Evolutionary conservation across 495 filamentous ascomycete species (phyloP), one percentile per base, ranked within the genome.

Genomic region (Penicillium odoratum): DNA sequence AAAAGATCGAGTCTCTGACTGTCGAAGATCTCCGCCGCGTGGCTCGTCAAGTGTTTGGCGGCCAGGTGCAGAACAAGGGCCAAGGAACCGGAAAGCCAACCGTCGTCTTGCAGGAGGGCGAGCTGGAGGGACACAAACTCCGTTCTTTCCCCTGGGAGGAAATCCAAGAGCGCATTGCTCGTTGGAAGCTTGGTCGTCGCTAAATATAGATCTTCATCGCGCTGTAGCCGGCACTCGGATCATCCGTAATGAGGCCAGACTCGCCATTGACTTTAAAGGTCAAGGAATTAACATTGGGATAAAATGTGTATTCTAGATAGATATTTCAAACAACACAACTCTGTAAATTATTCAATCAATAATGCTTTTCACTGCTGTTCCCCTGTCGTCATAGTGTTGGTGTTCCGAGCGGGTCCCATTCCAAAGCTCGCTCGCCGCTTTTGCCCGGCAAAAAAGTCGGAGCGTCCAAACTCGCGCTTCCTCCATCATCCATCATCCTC

Each of bases 41-140:
- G n/a, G 94, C 94, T 44, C 79, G 78, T 60, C 74, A 81, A 61
- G 87, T 99, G 18, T 82, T 98, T 29, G 82, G 88, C 52, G 94
- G 94, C 4, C 64, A 85, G 54, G 86, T 94, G 15, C 62, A 82
- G 56, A 98, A 97, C 70, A 62, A 70, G 2, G 94, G 94, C 9
- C 65, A 78, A 18, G 94, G 94, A 13, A 94, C 84, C 57, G 94
- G 94, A 30, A 87, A 90, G 46, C 92, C 93, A n/a, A 98, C 94
- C 0, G 91, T 98, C 43, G 92, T 98, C 48, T 63, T 98, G 69
- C 94, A 97, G 78, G 92, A 96, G 73, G 82, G 76, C 44, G 71
- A 78, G 55, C 38, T 78, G 40, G 75, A 79, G 51, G 76, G 75
- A 11, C 73, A 76, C 56, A 73, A 65, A 34, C 69, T 73, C 51